phyloP scores from a whole-genome alignment of 176 grass and related monocot species.

The bread wheat (Triticum aestivum) region DNA sequence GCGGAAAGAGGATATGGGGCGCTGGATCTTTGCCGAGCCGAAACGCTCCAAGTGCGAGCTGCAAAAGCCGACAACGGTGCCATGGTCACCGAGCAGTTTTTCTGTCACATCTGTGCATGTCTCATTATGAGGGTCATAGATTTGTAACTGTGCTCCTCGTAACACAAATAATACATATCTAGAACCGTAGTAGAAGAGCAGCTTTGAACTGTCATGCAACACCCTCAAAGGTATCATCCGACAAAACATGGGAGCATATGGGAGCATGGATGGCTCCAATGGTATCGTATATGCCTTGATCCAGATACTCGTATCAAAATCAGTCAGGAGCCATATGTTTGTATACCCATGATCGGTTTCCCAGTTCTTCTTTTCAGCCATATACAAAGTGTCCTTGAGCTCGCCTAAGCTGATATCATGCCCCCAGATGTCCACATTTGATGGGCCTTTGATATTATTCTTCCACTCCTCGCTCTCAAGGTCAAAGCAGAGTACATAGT shows the following conservation, averaged over 20 bases:
- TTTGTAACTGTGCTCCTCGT: neutral
- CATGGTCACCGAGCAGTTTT: neutral
- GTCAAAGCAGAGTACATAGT: neutral
- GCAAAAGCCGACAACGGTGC: neutral
- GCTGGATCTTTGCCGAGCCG: neutral
- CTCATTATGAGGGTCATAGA: neutral
- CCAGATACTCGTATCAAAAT: neutral
- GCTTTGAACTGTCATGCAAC: neutral
- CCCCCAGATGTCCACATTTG: neutral
- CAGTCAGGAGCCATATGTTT: neutral
- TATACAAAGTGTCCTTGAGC: neutral
- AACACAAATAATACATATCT: no score
- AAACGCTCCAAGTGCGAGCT: neutral
- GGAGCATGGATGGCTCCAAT: neutral
- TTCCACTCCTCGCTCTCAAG: conserved; percentile 1
- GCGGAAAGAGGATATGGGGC: neutral
- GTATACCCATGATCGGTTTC: no score
- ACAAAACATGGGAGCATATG: neutral
- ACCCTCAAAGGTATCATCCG: neutral
- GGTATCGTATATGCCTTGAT: neutral
- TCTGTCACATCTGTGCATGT: neutral
- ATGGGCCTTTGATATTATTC: neutral
- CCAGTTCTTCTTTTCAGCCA: no score
- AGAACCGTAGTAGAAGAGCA: neutral
- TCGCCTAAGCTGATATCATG: neutral